Conservation (phyloP, 371 early-diverging fungal species). For the Mortierella sp. region DNA sequence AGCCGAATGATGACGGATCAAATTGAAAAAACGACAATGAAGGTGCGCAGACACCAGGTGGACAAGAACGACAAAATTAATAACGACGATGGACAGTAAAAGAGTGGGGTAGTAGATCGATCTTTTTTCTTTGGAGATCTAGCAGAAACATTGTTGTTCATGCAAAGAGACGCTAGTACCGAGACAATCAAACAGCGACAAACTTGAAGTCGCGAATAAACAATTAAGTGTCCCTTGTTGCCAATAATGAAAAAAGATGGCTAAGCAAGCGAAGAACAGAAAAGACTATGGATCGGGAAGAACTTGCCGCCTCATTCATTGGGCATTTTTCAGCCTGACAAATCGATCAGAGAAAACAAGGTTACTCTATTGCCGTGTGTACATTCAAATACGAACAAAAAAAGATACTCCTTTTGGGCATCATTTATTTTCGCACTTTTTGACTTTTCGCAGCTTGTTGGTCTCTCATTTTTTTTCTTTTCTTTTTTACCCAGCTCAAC, state of each 20-base stretch:
- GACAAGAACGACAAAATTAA: background rate
- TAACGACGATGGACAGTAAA: too few species aligned
- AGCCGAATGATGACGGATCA: background rate
- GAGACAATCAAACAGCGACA: background rate
- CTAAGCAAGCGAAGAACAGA: background rate
- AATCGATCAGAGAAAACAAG: slow-evolving; percentile 4
- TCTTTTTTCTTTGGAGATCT: background rate
- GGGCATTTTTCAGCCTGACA: background rate
- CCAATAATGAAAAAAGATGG: background rate
- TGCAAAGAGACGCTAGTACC: background rate
- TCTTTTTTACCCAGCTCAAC: background rate
- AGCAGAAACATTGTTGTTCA: background rate
- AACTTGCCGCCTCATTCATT: background rate
- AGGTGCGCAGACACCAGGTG: slow-evolving; percentile 9
- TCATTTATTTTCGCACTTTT: background rate
- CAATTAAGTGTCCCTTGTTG: too few species aligned
- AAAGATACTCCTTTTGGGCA: slow-evolving; percentile 12
- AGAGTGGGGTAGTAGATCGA: too few species aligned
- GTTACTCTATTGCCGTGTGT: background rate
- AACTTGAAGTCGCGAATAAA: background rate
- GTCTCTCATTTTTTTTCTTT: background rate
- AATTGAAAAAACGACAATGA: background rate
- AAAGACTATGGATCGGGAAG: background rate
- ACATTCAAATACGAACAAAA: background rate
- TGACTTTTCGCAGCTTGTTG: background rate